Evolutionary conservation across 495 filamentous ascomycete species (phyloP).

Genomic region (Thermothielavioides terrestris): DNA sequence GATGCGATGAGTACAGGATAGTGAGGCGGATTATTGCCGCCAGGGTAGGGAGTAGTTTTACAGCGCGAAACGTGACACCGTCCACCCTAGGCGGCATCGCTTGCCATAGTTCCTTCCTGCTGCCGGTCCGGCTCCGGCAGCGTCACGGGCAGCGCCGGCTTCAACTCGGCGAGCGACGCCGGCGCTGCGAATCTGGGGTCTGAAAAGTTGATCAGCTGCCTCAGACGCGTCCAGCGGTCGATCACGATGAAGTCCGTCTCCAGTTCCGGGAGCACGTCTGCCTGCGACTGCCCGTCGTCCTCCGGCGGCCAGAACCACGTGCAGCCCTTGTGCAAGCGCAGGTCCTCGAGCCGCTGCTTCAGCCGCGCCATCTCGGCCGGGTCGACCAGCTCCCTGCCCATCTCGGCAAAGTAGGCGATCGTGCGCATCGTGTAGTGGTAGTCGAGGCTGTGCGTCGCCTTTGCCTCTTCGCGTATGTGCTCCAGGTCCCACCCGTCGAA

Average conservation of each 20-base stretch:
- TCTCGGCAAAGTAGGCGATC: constrained; percentile 27
- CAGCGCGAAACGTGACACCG: too few relatives aligned
- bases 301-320: constrained; percentile 22
- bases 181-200: neutral
- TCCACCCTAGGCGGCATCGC: too few relatives aligned
- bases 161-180: neutral
- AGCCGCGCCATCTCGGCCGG: constrained; percentile 19
- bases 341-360: constrained; percentile 13
- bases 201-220: constrained; percentile 1
- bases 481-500: constrained; percentile 24
- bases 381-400: constrained; percentile 19
- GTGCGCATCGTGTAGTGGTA: constrained; percentile 24
- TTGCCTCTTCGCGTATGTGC: constrained; percentile 27
- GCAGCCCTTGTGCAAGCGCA: constrained; percentile 11
- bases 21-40: too few relatives aligned
- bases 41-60: too few relatives aligned
- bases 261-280: neutral
- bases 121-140: neutral
- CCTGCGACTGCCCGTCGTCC: neutral
- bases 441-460: constrained; percentile 18
- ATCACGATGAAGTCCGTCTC: constrained; percentile 7
- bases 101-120: too few relatives aligned
- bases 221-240: constrained; percentile 8
- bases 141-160: neutral
- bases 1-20: too few relatives aligned